These are phyloP conservation scores for Rhodomyrtus tomentosa DNA, from an alignment of 345 rosid species.

Conservation along the genomic window DNA sequence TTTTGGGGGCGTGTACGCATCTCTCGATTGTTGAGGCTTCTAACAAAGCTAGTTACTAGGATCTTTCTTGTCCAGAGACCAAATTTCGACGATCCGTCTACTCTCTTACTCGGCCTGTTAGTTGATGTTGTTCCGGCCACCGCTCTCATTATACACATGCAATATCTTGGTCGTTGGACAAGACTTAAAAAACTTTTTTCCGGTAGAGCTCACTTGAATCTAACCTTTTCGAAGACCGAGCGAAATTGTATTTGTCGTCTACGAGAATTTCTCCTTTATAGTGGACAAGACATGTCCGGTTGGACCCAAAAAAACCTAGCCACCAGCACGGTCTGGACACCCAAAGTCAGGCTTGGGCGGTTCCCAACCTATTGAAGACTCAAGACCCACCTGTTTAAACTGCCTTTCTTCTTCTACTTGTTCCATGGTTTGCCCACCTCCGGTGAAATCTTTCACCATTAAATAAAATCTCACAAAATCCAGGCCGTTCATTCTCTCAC, in stretches of 20 bases:
- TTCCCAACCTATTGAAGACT: neutral
- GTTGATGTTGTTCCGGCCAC: neutral
- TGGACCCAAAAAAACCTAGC: neutral
- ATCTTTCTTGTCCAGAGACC: neutral
- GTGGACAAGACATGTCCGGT: neutral
- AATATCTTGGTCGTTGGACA: neutral
- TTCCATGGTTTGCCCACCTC: neutral
- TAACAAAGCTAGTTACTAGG: neutral
- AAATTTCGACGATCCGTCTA: neutral
- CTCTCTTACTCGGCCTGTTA: neutral
- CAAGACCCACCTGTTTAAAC: neutral
- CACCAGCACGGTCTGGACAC: neutral
- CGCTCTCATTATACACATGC: neutral
- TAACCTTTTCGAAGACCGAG: neutral
- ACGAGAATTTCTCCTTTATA: neutral
- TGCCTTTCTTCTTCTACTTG: neutral
- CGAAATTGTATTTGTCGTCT: neutral
- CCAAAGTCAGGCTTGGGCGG: neutral
- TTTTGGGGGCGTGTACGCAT: neutral
- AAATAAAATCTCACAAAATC: neutral
- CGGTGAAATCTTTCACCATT: neutral
- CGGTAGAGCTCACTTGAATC: neutral
- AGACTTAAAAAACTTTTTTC: neutral
- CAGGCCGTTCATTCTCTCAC: neutral
- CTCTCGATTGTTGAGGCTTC: neutral